These are phyloP conservation scores for Typha latifolia DNA, from an alignment of 176 grass and related monocot species.

Conservation along the genomic window DNA sequence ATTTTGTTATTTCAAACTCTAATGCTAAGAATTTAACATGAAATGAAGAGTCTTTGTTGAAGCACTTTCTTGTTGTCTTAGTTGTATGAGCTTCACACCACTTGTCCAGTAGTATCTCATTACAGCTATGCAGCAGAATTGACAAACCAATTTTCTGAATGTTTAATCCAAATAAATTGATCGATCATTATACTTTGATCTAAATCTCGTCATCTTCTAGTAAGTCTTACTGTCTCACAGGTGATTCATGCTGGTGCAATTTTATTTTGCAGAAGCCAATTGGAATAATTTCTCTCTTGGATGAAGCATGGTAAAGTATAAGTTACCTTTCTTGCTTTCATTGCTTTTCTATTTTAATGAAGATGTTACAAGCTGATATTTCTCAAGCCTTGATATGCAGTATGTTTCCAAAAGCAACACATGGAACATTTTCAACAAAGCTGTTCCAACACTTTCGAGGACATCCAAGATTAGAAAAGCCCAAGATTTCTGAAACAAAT, in stretches of 20 bases:
- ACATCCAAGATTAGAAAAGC: conserved; percentile 66
- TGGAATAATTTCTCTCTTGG: conserved; percentile 87
- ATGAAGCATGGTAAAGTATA: conserved; percentile 75
- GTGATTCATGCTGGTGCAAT: conserved; percentile 11
- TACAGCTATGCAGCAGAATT: not conserved
- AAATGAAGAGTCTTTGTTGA: too few relatives aligned
- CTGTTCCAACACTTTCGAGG: conserved; percentile 57
- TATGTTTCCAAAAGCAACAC: conserved; percentile 85
- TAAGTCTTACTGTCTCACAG: conserved; percentile 2
- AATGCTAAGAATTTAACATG: too few relatives aligned
- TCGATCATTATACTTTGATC: not conserved
- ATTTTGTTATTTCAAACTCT: too few relatives aligned
- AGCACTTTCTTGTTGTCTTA: too few relatives aligned
- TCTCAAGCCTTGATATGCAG: conserved; percentile 47
- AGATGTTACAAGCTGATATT: conserved; percentile 27
- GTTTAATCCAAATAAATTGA: not conserved
- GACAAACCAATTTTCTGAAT: not conserved
- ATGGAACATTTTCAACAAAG: conserved; percentile 68
- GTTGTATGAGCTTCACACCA: too few relatives aligned
- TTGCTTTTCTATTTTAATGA: conserved; percentile 13
- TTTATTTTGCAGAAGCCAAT: conserved; percentile 77
- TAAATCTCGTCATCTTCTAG: not conserved
- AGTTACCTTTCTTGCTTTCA: conserved; percentile 11
- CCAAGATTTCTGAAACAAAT: conserved; percentile 74
- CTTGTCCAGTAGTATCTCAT: too few relatives aligned